Evolutionary conservation across 2,329 filamentous ascomycete species (phyloP).

Genomic region (Hypoxylon sp.): DNA sequence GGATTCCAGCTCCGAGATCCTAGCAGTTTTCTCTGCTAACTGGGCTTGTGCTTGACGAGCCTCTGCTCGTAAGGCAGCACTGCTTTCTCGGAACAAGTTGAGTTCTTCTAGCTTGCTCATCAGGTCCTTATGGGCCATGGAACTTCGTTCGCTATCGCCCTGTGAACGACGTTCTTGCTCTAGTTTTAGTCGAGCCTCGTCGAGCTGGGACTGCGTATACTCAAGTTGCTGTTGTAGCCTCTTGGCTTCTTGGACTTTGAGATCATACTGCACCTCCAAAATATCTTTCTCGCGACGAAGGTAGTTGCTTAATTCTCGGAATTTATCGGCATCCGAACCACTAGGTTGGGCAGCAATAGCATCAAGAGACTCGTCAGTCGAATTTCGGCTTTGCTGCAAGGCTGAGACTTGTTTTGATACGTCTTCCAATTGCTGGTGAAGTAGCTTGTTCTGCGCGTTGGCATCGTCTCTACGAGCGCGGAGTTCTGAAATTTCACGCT

Average conservation of each 20-base stretch:
- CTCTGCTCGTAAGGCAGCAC: conserved; percentile 89
- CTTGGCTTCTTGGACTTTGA: conserved; percentile 89
- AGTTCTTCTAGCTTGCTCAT: conserved; percentile 96
- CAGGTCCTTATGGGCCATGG: conserved; percentile 87
- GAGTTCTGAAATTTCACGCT: conserved; percentile 86
- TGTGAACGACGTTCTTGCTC: conserved; percentile 88
- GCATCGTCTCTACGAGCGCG: conserved; percentile 86
- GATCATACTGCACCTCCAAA: conserved; percentile 93
- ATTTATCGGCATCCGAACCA: conserved; percentile 77
- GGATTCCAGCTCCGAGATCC: conserved; percentile 79
- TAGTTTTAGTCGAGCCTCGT: conserved; percentile 89
- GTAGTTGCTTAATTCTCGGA: conserved; percentile 92
- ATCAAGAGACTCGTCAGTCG: conserved; percentile 67
- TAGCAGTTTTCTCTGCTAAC: conserved; percentile 80
- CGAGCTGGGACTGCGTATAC: conserved; percentile 87
- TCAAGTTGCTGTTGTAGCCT: conserved; percentile 91
- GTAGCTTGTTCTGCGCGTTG: conserved; percentile 88
- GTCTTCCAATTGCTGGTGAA: conserved; percentile 90
- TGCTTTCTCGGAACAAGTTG: conserved; percentile 96
- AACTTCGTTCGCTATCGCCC: conserved; percentile 79
- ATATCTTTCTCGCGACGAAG: conserved; percentile 97
- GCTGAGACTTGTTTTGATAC: conserved; percentile 84
- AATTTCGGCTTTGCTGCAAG: conserved; percentile 81
- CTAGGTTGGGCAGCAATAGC: conserved; percentile 66
- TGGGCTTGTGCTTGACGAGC: conserved; percentile 83